Evolutionary conservation across 2,329 filamentous ascomycete genomes (phyloP).

Genomic region (Exophiala alcalophila): DNA sequence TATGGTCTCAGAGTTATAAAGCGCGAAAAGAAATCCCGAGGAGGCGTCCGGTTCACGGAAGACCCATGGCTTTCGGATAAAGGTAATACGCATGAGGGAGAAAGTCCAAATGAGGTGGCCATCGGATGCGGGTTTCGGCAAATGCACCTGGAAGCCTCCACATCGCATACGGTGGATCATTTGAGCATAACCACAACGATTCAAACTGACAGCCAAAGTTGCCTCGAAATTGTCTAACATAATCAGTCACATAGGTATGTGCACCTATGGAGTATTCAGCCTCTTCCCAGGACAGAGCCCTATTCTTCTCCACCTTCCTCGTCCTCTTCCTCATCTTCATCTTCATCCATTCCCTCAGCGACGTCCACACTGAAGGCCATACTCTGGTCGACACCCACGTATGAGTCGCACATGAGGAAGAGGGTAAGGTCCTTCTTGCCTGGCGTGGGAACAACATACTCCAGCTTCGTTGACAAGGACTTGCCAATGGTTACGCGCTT

Average conservation of each 20-base stretch:
- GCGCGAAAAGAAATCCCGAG: no score
- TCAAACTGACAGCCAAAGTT: no score
- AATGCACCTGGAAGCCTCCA: not conserved
- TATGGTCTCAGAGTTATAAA: no score
- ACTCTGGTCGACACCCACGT: constrained; percentile 95
- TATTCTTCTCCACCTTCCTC: constrained; percentile 55
- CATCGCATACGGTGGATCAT: no score
- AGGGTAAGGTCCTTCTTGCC: constrained; percentile 86
- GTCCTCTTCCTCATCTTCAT: constrained; percentile 79
- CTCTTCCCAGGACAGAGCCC: no score
- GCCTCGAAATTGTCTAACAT: no score
- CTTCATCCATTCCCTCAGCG: constrained; percentile 91
- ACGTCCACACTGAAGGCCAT: constrained; percentile 81
- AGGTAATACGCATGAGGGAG: no score
- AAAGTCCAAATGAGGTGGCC: constrained; percentile 3
- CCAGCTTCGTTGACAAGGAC: constrained; percentile 69
- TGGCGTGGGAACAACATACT: constrained; percentile 80
- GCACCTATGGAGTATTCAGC: no score
- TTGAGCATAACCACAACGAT: no score
- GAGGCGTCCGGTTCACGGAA: no score
- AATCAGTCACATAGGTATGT: no score
- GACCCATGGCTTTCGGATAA: constrained; percentile 14
- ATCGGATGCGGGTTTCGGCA: constrained; percentile 17
- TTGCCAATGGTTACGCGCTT: constrained; percentile 88
- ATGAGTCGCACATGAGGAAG: constrained; percentile 95